A percentile compares a stretch with the other conserved stretches of the same genome.
Evolutionary conservation across 306 rosid genomes (phyloP).

Genomic region (Hippophae tibetana): DNA sequence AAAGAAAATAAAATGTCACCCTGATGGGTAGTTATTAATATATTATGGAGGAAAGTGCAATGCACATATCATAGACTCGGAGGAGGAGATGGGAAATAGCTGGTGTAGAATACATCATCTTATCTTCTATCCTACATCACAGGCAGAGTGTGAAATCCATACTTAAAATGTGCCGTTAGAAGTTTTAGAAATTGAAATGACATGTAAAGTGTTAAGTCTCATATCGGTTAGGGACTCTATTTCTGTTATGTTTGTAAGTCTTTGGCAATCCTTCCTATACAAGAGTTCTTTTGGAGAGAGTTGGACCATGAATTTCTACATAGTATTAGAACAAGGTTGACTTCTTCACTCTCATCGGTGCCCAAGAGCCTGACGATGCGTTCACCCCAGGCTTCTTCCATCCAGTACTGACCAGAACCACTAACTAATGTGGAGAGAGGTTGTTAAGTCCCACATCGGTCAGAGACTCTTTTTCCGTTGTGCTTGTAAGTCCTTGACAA

Average conservation of each 20-base stretch:
- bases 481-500: no score
- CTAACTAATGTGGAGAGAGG: no score
- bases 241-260: neutral
- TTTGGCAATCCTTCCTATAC: neutral
- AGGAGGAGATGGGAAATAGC: neutral
- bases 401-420: no score
- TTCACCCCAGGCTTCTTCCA: no score
- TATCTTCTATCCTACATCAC: slow-evolving; percentile 1
- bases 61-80: slow-evolving; percentile 3
- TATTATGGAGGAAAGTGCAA: slow-evolving; percentile 13
- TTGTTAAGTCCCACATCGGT: no score
- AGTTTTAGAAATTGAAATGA: slow-evolving; percentile 8
- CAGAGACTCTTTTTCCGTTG: no score
- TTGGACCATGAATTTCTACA: no score
- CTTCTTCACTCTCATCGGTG: no score
- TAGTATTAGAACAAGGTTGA: no score
- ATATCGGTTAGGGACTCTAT: neutral
- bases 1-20: neutral
- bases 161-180: slow-evolving; percentile 1
- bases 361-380: no score
- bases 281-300: no score
- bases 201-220: neutral
- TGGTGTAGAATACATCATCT: slow-evolving; percentile 1
- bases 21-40: neutral
- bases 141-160: slow-evolving; percentile 4